Conservation (phyloP, 148 eudicot species). For the Fagopyrum esculentum region DNA sequence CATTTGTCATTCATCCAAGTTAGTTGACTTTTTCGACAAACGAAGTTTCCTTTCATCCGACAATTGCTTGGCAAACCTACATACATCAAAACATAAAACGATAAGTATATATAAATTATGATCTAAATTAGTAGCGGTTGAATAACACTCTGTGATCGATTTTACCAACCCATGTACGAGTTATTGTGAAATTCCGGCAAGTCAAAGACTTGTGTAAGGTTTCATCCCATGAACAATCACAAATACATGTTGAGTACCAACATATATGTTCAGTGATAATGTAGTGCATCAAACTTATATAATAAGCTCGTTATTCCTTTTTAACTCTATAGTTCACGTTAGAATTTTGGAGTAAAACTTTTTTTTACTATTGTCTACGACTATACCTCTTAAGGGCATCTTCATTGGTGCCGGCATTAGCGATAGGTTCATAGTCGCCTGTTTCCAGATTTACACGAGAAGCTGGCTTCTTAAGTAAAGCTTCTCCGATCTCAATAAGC, state of each 20-base stretch:
- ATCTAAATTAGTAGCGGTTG: background rate
- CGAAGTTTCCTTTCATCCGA: constrained; percentile 49
- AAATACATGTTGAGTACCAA: no score
- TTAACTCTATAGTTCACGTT: no score
- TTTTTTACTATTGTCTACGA: background rate
- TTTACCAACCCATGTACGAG: no score
- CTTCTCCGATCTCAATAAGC: constrained; percentile 37
- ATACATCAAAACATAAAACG: background rate
- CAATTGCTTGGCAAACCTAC: constrained; percentile 44
- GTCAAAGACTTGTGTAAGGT: no score
- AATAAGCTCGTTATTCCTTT: no score
- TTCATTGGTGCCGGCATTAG: constrained; percentile 32
- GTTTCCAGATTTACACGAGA: constrained; percentile 27
- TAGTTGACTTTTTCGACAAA: background rate
- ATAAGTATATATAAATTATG: background rate
- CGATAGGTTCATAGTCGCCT: constrained; percentile 37
- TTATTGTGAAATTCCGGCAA: no score
- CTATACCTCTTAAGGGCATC: constrained; percentile 36
- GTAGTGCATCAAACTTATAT: no score
- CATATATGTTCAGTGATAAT: no score
- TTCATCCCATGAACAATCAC: no score
- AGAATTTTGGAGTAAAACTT: no score
- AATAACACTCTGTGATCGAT: no score
- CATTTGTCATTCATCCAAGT: background rate
- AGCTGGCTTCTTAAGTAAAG: constrained; percentile 34